phyloP scores from a whole-genome alignment of 495 filamentous ascomycete genomes.

The Beverwykella pulmonaria region DNA sequence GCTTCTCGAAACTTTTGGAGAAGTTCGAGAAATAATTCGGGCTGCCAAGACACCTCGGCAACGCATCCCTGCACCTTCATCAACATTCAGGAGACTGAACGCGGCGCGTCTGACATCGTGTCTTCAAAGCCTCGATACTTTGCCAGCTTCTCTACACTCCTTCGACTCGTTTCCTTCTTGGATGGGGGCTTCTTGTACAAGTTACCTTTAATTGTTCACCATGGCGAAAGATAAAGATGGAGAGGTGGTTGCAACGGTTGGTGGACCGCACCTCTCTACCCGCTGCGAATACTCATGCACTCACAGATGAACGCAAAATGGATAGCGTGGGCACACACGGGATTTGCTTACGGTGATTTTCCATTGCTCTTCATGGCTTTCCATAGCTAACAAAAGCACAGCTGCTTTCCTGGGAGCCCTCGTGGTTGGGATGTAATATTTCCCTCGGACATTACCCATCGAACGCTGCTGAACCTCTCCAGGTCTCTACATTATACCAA shows the following conservation, averaged over 20 bases:
- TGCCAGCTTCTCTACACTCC: constrained; percentile 11
- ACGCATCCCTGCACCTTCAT: no score
- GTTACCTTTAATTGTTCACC: constrained; percentile 43
- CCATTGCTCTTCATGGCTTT: not conserved
- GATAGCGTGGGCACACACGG: constrained; percentile 87
- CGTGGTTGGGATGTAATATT: constrained; percentile 68
- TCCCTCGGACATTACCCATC: not conserved
- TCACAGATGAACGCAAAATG: constrained; percentile 81
- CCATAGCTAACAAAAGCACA: constrained; percentile 39
- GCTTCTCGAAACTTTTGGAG: no score
- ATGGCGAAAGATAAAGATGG: constrained; percentile 91
- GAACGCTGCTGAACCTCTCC: constrained; percentile 27
- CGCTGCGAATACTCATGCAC: constrained; percentile 19
- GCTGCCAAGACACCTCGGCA: constrained; percentile 6
- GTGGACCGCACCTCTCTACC: constrained; percentile 40
- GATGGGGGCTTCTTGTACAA: constrained; percentile 7
- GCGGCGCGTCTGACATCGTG: not conserved
- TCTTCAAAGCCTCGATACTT: not conserved
- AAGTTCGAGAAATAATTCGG: constrained; percentile 2
- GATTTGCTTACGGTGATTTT: constrained; percentile 69
- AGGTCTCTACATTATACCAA: constrained; percentile 84
- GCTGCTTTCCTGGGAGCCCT: constrained; percentile 90
- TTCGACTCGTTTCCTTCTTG: constrained; percentile 46
- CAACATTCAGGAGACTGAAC: constrained; percentile 16
- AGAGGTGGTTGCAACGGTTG: constrained; percentile 73